Evolutionary conservation across 352 stramenopile genomes (phyloP).

Genomic region (Phytophthora colocasiae): DNA sequence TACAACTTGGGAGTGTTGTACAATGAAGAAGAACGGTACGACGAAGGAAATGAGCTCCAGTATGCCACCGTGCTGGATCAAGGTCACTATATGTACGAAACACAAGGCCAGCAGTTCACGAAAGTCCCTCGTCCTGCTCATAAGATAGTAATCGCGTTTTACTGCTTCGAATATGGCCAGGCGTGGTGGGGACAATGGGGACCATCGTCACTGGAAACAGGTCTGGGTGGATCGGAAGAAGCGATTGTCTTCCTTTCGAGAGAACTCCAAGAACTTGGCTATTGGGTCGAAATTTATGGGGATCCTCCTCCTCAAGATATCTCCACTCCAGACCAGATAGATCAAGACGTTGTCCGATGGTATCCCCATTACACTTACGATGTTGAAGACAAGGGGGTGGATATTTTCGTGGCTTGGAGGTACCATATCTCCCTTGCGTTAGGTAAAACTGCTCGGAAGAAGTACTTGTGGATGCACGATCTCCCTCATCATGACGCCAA

Average conservation of each 20-base stretch:
- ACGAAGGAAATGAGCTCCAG: constrained; percentile 38
- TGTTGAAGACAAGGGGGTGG: constrained; percentile 51
- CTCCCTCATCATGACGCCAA: constrained; percentile 46
- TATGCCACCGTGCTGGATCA: constrained; percentile 47
- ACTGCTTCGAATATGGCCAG: constrained; percentile 93
- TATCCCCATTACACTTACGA: constrained; percentile 83
- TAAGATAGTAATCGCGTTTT: constrained; percentile 74
- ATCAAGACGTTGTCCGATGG: constrained; percentile 60
- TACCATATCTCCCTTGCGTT: constrained; percentile 87
- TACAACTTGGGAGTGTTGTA: constrained; percentile 70
- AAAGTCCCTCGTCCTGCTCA: constrained; percentile 41
- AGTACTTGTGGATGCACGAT: constrained; percentile 90
- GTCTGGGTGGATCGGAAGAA: constrained; percentile 92
- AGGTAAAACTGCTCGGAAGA: constrained; percentile 36
- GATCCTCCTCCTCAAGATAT: constrained; percentile 64
- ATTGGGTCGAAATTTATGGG: constrained; percentile 89
- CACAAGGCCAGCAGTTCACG: constrained; percentile 26
- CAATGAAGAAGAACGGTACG: constrained; percentile 35
- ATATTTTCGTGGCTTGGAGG: constrained; percentile 93
- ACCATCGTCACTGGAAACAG: constrained; percentile 67
- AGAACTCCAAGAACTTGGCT: constrained; percentile 82
- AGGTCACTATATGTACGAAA: constrained; percentile 36
- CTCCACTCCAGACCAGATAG: constrained; percentile 24
- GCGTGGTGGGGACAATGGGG: constrained; percentile 92
- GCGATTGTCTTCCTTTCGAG: constrained; percentile 88